Evolutionary conservation across 176 grass and related monocot genomes (phyloP), one percentile per base, ranked within the genome.

Genomic region (Carex pumila): DNA sequence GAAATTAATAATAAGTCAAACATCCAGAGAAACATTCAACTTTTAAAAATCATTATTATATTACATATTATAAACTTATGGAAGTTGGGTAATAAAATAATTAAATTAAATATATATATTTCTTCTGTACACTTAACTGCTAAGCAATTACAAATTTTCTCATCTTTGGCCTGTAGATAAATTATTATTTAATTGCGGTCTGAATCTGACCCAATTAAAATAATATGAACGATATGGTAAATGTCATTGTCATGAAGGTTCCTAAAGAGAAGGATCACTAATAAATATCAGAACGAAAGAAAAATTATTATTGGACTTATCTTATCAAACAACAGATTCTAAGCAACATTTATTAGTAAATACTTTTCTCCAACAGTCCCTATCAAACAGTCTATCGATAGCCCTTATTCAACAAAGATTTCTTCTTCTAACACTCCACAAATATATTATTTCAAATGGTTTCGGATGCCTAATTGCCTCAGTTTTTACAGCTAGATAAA

Each of bases 181-280:
- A 71, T 32, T 76, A 21, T 54, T 77, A 77, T 56, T 56, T 77
- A 5, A 8, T 55, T 55, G 6, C 6, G 2, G 22, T 54, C 4
- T 55, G 45, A 76, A 68, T 7, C 22, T 31, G 10, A 76, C 22
- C 49, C 21, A 45, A 54, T 36, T 30, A 76, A 30, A 56, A 55
- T 21, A 75, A 29, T 75, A 53, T 7, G 12, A 67, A 82, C 19
- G 14, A 83, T 22, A 83, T 29, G 58, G 39, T 64, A 61, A 83
- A n/a, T 83, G 61, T 83, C 22, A 62, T 67, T 55, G 14, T 68
- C 57, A 82, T 68, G 18, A 53, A 52, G 80, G 63, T 66, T 83
- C 62, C 45, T 67, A 50, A 4, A 82, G 45, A 66, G 37, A 67
- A 65, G 58, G 39, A 68, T 18, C 0, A 6, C 32, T 8, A 61